Percentiles rank a stretch among this genome's conserved stretches.
Conservation (phyloP, 2,329 filamentous ascomycete species). For the Nakataea oryzae region DNA sequence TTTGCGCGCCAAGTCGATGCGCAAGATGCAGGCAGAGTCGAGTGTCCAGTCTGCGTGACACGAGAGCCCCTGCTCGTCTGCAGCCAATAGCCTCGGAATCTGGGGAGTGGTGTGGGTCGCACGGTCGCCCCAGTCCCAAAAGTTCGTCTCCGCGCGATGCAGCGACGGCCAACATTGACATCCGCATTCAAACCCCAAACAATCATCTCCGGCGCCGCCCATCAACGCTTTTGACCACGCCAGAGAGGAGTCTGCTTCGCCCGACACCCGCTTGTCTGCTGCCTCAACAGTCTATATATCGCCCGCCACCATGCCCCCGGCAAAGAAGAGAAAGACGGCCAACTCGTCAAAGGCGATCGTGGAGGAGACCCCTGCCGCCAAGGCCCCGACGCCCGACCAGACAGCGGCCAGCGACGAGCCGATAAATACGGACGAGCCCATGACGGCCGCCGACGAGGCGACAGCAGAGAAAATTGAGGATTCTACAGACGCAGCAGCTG, state of each 20-base stretch:
- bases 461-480: neutral
- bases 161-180: too few relatives aligned
- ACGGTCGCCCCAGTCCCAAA: neutral
- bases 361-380: neutral
- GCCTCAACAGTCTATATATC: neutral
- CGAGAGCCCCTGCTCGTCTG: neutral
- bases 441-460: neutral
- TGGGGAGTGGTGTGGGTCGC: neutral
- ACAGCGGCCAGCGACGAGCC: neutral
- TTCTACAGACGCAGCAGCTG: neutral
- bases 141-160: neutral
- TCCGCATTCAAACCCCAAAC: neutral
- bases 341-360: conserved; percentile 6
- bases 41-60: too few relatives aligned
- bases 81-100: neutral
- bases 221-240: neutral
- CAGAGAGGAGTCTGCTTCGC: neutral
- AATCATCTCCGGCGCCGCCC: neutral
- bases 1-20: neutral
- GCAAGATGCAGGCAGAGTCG: too few relatives aligned
- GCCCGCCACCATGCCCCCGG: conserved; percentile 14
- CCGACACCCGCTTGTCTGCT: neutral
- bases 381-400: neutral
- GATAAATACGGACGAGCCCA: neutral
- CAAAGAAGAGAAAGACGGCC: conserved; percentile 19